Evolutionary conservation across 2,329 filamentous ascomycete species (phyloP).

Genomic region (Rhexocercosporidium sp.): DNA sequence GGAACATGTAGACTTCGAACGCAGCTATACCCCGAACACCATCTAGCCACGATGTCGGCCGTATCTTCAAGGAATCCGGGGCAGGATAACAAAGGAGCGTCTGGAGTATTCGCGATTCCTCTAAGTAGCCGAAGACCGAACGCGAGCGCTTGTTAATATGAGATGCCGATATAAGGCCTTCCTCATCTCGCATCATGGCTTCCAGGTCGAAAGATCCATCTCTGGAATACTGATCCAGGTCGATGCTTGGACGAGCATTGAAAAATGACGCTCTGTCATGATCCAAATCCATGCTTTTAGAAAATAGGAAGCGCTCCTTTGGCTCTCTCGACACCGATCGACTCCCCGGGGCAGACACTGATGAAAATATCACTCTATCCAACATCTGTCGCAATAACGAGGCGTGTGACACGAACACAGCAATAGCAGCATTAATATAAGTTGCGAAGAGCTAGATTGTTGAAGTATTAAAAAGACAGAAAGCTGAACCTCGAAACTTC

Average conservation of each 20-base stretch:
- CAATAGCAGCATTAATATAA: background rate
- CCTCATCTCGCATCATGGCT: slow-evolving; percentile 4
- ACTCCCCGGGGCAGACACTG: slow-evolving; percentile 9
- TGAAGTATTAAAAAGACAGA: background rate
- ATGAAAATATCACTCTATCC: slow-evolving; percentile 1
- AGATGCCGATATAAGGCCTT: background rate
- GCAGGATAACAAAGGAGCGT: slow-evolving; percentile 33
- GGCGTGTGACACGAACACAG: background rate
- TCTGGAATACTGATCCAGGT: background rate
- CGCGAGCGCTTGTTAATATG: slow-evolving; percentile 8
- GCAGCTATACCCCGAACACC: slow-evolving; percentile 54
- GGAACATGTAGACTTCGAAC: slow-evolving; percentile 52
- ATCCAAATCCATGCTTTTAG: slow-evolving; percentile 3
- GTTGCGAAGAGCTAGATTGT: background rate
- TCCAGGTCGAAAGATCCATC: slow-evolving; percentile 5
- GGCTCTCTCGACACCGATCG: slow-evolving; percentile 3
- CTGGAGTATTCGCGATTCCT: slow-evolving; percentile 19
- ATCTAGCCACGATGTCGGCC: slow-evolving; percentile 52
- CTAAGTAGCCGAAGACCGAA: background rate
- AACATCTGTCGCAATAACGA: background rate
- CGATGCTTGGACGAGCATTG: slow-evolving; percentile 9
- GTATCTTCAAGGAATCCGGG: slow-evolving; percentile 27
- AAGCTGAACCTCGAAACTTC: background rate
- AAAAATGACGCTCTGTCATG: slow-evolving; percentile 3
- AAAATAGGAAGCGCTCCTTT: background rate